phyloP scores from a whole-genome alignment of 345 rosid species.

The Orychophragmus violaceus region DNA sequence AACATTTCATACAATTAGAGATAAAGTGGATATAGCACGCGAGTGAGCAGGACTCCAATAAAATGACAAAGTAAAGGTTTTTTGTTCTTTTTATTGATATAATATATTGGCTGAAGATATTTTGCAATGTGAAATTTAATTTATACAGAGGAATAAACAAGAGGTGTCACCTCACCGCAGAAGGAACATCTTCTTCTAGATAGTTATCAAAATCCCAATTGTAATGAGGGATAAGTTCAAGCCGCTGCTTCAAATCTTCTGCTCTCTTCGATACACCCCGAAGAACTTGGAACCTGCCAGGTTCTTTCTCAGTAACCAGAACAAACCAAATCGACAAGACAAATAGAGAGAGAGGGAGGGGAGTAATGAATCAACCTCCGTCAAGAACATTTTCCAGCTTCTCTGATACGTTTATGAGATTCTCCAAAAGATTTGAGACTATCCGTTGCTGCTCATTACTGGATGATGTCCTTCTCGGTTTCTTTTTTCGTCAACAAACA shows the following conservation, averaged over 20 bases:
- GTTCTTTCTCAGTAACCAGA: too few relatives aligned
- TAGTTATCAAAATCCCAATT: constrained; percentile 93
- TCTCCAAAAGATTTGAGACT: constrained; percentile 28
- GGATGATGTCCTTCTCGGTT: background rate
- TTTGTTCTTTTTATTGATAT: too few relatives aligned
- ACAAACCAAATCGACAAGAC: too few relatives aligned
- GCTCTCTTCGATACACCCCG: constrained; percentile 33
- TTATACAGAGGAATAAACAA: constrained; percentile 7
- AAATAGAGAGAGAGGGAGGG: background rate
- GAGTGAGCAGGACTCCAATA: too few relatives aligned
- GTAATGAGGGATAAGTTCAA: constrained; percentile 53
- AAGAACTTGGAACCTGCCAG: constrained; percentile 26
- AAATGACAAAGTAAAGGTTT: too few relatives aligned
- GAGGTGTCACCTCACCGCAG: constrained; percentile 79
- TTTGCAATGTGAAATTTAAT: background rate
- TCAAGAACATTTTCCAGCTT: constrained; percentile 34
- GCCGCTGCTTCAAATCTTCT: constrained; percentile 50
- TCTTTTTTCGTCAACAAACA: constrained; percentile 46
- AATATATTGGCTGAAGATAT: too few relatives aligned
- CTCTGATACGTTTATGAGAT: constrained; percentile 29
- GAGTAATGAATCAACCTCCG: constrained; percentile 29
- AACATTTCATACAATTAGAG: background rate
- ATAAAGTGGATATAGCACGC: too few relatives aligned
- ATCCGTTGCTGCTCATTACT: constrained; percentile 6
- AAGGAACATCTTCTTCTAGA: constrained; percentile 81